A percentile compares a stretch with the other conserved stretches of the same genome.
phyloP scores from a whole-genome alignment of 2,329 filamentous ascomycete genomes.

The Nemania sp. region DNA sequence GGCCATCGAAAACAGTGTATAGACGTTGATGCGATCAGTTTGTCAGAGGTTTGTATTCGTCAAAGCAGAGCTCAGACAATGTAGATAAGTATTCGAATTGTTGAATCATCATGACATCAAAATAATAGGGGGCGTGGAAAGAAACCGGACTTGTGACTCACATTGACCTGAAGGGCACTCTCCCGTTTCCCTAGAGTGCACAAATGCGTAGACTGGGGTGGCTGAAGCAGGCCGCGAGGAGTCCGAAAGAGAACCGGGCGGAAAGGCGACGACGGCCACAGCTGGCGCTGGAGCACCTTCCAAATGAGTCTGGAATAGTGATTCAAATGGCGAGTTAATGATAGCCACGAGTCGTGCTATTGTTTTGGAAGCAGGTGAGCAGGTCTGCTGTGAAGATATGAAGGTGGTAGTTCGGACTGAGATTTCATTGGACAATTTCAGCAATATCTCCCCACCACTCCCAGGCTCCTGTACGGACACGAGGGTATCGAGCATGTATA shows the following conservation, averaged over 20 bases:
- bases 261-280: conserved; percentile 71
- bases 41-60: conserved; percentile 87
- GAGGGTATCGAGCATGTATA: conserved; percentile 83
- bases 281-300: conserved; percentile 79
- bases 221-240: conserved; percentile 43
- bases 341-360: conserved; percentile 69
- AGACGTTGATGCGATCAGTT: conserved; percentile 68
- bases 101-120: conserved; percentile 80
- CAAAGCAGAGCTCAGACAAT: conserved; percentile 95
- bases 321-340: conserved; percentile 65
- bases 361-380: conserved; percentile 36
- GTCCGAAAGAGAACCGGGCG: conserved; percentile 52
- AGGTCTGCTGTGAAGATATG: conserved; percentile 50
- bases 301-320: conserved; percentile 70
- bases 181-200: conserved; percentile 88
- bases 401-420: conserved; percentile 59
- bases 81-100: conserved; percentile 97
- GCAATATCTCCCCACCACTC: conserved; percentile 42
- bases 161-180: conserved; percentile 89
- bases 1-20: conserved; percentile 26
- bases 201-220: conserved; percentile 62
- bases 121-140: not conserved
- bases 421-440: conserved; percentile 62
- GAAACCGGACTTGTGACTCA: conserved; percentile 62
- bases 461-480: conserved; percentile 49